These are phyloP conservation scores for Scopulariopsis brevicaulis DNA, from an alignment of 2,329 filamentous ascomycete species.

Conservation along the genomic window DNA sequence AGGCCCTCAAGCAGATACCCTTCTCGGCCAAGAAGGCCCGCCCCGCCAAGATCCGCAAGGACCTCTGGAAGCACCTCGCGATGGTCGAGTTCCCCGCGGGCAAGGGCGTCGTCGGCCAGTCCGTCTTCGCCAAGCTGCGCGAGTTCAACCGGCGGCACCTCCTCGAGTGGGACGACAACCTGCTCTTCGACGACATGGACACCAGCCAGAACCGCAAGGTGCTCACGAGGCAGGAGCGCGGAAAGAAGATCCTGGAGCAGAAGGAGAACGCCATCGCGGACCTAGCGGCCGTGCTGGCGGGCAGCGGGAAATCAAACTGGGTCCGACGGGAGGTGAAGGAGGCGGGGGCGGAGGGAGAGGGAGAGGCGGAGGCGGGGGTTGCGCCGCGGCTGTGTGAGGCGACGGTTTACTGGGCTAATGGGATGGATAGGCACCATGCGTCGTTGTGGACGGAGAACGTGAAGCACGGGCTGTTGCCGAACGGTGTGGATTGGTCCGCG, in stretches of 20 bases:
- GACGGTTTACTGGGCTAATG: constrained; percentile 40
- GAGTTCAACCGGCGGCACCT: constrained; percentile 54
- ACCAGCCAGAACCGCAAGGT: constrained; percentile 19
- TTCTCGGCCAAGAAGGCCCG: constrained; percentile 59
- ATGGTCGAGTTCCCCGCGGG: constrained; percentile 44
- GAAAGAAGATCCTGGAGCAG: constrained; percentile 44
- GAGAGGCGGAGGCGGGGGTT: too few relatives aligned
- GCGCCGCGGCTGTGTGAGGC: constrained; percentile 22
- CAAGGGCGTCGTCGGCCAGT: constrained; percentile 40
- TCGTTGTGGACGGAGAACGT: constrained; percentile 40
- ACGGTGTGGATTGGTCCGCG: background rate
- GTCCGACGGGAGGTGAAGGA: constrained; percentile 19
- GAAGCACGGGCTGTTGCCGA: constrained; percentile 29
- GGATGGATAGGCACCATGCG: constrained; percentile 33
- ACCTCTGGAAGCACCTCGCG: constrained; percentile 54
- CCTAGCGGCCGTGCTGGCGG: constrained; percentile 45
- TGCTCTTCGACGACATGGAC: constrained; percentile 26
- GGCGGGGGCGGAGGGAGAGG: too few relatives aligned
- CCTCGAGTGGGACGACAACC: constrained; percentile 42
- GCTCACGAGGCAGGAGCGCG: constrained; percentile 31
- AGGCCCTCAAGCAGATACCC: constrained; percentile 43
- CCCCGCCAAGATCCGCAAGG: constrained; percentile 51
- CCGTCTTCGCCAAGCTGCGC: constrained; percentile 50
- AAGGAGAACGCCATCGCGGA: constrained; percentile 52
- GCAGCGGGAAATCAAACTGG: constrained; percentile 38